Percentiles rank a stretch among this genome's conserved stretches.
Conservation (phyloP, 306 rosid species). For the Delonix regia region DNA sequence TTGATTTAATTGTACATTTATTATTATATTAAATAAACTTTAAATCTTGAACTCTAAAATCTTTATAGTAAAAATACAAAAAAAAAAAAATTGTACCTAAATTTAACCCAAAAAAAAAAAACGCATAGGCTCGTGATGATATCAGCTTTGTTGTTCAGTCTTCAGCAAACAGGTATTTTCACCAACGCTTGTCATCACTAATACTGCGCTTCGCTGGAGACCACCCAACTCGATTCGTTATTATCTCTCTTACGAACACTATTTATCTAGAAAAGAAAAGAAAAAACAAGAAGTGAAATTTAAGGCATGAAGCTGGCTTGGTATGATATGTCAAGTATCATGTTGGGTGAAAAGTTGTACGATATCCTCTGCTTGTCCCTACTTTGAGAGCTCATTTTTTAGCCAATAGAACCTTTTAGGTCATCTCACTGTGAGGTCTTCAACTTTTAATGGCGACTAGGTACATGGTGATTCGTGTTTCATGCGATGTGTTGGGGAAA, state of each 20-base stretch:
- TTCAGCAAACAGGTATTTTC: background rate
- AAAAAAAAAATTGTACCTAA: no score
- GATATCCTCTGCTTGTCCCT: constrained; percentile 3
- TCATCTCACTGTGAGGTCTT: background rate
- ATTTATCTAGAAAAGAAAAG: no score
- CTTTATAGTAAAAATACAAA: no score
- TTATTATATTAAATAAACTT: no score
- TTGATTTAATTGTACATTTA: no score
- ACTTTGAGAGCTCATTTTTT: background rate
- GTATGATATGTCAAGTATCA: constrained; percentile 26
- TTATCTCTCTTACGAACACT: constrained; percentile 27
- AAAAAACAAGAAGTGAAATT: background rate
- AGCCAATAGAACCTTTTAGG: background rate
- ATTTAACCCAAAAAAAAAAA: no score
- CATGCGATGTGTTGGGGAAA: background rate
- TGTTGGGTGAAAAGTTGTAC: background rate
- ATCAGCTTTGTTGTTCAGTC: background rate
- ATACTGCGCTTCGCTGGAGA: constrained; percentile 55
- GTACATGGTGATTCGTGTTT: background rate
- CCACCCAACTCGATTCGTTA: background rate
- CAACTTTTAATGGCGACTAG: background rate
- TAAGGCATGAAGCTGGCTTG: constrained; percentile 29
- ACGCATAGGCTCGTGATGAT: background rate
- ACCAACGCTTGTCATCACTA: constrained; percentile 29
- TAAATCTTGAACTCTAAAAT: no score